phyloP scores from a whole-genome alignment of 2,329 filamentous ascomycete genomes.

The Penicillium sp. region DNA sequence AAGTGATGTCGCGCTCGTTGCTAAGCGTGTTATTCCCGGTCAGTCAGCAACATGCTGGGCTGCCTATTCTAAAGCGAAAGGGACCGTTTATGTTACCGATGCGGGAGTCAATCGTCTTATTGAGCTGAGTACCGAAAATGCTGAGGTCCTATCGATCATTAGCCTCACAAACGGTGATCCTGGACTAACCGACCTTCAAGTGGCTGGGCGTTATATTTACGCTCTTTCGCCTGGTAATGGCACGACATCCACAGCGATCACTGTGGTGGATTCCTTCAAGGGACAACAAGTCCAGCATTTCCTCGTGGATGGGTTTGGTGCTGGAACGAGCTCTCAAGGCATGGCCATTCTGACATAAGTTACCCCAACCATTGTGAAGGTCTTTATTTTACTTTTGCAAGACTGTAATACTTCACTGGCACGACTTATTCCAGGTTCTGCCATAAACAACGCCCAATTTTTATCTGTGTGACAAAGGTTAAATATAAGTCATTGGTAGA shows the following conservation, averaged over 20 bases:
- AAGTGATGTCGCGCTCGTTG: constrained; percentile 31
- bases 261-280: constrained; percentile 38
- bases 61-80: constrained; percentile 46
- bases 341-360: constrained; percentile 24
- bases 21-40: constrained; percentile 43
- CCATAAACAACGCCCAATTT: too few relatives aligned
- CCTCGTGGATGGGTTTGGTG: constrained; percentile 21
- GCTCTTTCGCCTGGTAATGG: constrained; percentile 54
- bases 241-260: constrained; percentile 29
- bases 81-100: constrained; percentile 58
- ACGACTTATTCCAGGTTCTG: too few relatives aligned
- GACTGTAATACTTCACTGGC: too few relatives aligned
- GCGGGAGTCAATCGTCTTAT: constrained; percentile 51
- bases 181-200: constrained; percentile 54
- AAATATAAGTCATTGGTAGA: too few relatives aligned
- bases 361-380: too few relatives aligned
- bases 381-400: too few relatives aligned
- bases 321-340: constrained; percentile 30
- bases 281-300: constrained; percentile 39
- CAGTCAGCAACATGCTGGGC: constrained; percentile 60
- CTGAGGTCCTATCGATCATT: constrained; percentile 42
- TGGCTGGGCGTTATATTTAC: constrained; percentile 55
- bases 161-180: constrained; percentile 48
- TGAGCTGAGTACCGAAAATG: constrained; percentile 52
- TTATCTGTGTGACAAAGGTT: too few relatives aligned